Conservation (phyloP, 257 asterid genomes). For the Solanum tarapatanum region DNA sequence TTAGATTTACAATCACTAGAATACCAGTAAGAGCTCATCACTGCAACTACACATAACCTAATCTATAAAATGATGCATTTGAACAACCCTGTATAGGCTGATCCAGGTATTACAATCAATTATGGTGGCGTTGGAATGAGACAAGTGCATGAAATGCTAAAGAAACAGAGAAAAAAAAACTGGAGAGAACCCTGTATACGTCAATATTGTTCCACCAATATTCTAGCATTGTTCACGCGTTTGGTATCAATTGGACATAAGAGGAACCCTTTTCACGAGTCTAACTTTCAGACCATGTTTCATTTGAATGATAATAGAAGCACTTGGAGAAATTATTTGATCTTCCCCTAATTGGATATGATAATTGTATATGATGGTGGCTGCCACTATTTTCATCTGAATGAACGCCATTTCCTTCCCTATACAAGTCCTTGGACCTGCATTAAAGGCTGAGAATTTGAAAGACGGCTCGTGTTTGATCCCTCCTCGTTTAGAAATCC, state of each 20-base stretch:
- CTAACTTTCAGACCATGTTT: not conserved
- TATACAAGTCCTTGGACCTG: not conserved
- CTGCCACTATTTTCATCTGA: conserved; percentile 4
- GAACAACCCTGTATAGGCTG: not conserved
- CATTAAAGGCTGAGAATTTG: not conserved
- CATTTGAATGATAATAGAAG: not conserved
- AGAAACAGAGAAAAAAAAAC: not conserved
- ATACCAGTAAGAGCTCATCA: not conserved
- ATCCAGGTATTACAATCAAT: not conserved
- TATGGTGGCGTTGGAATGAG: not conserved
- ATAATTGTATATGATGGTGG: not conserved
- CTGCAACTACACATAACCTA: not conserved
- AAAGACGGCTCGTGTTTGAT: not conserved
- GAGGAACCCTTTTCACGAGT: not conserved
- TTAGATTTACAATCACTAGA: not conserved
- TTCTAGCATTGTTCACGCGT: not conserved
- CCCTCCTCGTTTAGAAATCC: not conserved
- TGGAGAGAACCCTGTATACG: not conserved
- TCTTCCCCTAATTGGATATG: not conserved
- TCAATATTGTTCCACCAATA: not conserved
- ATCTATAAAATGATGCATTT: not conserved
- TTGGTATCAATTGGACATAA: not conserved
- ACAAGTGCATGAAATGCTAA: not conserved
- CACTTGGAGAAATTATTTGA: not conserved
- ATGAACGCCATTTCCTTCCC: not conserved